phyloP scores from a whole-genome alignment of 495 filamentous ascomycete genomes.

The Lophium mytilinum region DNA sequence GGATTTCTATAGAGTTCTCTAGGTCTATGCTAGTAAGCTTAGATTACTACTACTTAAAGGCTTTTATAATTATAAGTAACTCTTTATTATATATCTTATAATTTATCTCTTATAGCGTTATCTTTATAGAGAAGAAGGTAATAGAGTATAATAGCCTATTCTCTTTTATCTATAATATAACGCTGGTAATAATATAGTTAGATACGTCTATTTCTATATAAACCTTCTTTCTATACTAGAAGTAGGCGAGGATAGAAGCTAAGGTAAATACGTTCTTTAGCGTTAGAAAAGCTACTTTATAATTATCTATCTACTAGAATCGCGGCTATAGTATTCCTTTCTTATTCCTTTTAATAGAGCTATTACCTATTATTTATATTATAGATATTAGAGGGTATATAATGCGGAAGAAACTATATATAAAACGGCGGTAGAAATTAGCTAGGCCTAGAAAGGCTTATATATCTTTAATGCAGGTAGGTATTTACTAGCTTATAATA shows the following conservation, averaged over 20 bases:
- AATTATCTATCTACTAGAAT: neutral
- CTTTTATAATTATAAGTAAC: too few species aligned
- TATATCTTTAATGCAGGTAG: too few species aligned
- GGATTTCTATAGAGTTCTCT: too few species aligned
- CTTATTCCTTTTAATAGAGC: too few species aligned
- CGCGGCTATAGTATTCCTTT: neutral
- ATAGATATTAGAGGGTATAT: conserved; percentile 1
- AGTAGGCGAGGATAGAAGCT: neutral
- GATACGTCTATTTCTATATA: neutral
- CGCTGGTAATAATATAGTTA: neutral
- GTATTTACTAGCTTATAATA: too few species aligned
- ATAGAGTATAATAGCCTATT: conserved; percentile 38
- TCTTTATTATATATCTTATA: conserved; percentile 29
- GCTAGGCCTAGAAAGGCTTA: conserved; percentile 23
- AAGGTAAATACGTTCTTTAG: neutral
- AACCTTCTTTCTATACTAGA: neutral
- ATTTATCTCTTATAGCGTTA: conserved; percentile 23
- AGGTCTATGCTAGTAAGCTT: too few species aligned
- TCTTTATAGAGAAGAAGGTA: conserved; percentile 28
- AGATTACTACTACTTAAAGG: conserved; percentile 19
- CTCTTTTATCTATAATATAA: neutral
- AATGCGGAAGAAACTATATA: conserved; percentile 17
- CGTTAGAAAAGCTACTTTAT: neutral
- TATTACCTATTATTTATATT: conserved; percentile 7
- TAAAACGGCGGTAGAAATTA: conserved; percentile 24